A percentile compares a stretch with the other conserved stretches of the same genome.
Evolutionary conservation across 2,329 filamentous ascomycete genomes (phyloP).

Genomic region (Beauveria caledonica): DNA sequence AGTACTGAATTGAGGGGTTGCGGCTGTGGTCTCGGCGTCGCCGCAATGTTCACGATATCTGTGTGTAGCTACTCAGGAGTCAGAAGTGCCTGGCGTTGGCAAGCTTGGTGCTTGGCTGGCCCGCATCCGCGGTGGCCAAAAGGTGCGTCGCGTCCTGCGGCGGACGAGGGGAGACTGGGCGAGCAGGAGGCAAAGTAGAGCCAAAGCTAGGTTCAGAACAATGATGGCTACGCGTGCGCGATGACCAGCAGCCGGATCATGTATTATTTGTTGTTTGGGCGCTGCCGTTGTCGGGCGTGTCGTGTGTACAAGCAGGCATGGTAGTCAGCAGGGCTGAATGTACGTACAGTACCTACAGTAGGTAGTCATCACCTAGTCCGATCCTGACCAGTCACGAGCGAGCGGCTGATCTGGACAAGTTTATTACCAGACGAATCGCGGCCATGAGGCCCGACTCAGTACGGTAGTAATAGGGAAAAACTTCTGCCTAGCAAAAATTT

Average conservation of each 20-base stretch:
- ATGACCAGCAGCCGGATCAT: background rate
- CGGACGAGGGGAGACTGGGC: background rate
- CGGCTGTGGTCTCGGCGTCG: too few relatives aligned
- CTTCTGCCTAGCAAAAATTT: background rate
- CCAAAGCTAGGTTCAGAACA: background rate
- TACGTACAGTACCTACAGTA: too few relatives aligned
- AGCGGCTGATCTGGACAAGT: background rate
- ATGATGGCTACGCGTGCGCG: background rate
- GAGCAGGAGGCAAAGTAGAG: background rate
- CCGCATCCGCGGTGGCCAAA: background rate
- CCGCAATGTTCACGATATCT: background rate
- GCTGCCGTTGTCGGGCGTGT: background rate
- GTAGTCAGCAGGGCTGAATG: background rate
- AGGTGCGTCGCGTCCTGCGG: background rate
- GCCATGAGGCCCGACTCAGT: background rate
- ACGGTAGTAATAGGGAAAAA: background rate
- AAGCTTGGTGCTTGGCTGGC: background rate
- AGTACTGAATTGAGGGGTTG: background rate
- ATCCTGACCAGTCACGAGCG: slow-evolving; percentile 1
- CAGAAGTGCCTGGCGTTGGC: background rate
- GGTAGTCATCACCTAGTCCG: background rate
- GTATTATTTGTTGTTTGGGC: background rate
- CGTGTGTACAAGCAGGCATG: background rate
- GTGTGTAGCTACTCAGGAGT: background rate
- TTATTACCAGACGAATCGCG: background rate